Base-by-base conservation (phyloP, 768 basidiomycete genomes). In the Rhizopogon sp. region DNA sequence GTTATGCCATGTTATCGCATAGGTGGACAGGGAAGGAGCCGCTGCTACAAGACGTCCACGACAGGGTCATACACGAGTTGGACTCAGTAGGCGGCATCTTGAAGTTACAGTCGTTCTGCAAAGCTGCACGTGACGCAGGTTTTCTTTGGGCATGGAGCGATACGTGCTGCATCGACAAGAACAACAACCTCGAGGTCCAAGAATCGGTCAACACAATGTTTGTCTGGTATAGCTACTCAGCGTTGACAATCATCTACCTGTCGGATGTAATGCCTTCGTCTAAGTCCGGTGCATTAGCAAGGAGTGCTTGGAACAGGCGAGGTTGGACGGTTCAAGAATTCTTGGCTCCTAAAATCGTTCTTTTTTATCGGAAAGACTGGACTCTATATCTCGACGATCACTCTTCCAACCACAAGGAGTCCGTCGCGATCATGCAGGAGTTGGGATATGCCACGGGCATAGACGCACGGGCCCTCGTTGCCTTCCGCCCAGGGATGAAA, bases 251-350 rank as follows among this genome's bases (percentile, higher is more conserved):
- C 39, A 37, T 40, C 10, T 41, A 51, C 39, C 25, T 51, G 25
- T 9, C 13, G n/a, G 50, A 51, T 35, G 50, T 51, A 14, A 9
- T n/a, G 13, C 25, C 35, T 49, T 49, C 13, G 16, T 49, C 46
- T 1, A 16, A 6, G 39, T 5, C 39, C 5, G 39, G 39, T 16
- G 14, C 39, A 39, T 5, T 39, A 14, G 39, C 14, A 39, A 39
- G 39, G 16, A 39, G 39, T 6, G 39, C 14, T 9, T 66, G 65
- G 65, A 56, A 59, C 11, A 59, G 47, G 14, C 58, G 65, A 39
- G 65, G 64, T 2, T 66, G 65, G 66, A 66, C 65, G 4, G 56
- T 66, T 31, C 65, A 66, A 35, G 65, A 66, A 50, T 53, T 63
- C 59, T 9, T 66, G 14, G 66, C 64, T 5, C 58, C 65, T 11